Conservation (phyloP, 2,329 filamentous ascomycete species). For the Lasiodiplodia citricola region DNA sequence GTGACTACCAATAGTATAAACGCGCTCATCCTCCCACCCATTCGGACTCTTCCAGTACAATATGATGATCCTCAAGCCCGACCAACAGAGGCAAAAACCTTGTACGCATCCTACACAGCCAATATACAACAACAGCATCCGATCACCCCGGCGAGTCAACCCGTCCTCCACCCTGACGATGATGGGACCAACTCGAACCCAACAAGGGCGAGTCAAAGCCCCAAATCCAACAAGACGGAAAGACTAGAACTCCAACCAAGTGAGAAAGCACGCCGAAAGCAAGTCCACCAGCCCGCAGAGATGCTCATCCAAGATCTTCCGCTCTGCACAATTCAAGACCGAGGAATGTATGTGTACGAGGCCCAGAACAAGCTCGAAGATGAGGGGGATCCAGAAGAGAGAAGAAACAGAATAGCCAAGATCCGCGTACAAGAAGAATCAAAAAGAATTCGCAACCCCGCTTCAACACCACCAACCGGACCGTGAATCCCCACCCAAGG, state of each 20-base stretch:
- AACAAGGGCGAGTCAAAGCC: constrained; percentile 32
- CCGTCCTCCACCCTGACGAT: not conserved
- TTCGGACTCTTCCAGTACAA: not conserved
- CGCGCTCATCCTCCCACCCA: not conserved
- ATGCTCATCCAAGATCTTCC: not conserved
- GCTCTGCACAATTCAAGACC: not conserved
- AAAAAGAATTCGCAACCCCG: not conserved
- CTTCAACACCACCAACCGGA: not conserved
- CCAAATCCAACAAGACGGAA: constrained; percentile 12
- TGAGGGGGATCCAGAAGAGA: not conserved
- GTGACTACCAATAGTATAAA: not conserved
- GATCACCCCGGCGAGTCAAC: not conserved
- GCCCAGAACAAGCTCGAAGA: not conserved
- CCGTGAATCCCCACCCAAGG: not conserved
- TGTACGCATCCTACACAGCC: not conserved
- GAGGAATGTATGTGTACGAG: not conserved
- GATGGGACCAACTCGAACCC: constrained; percentile 26
- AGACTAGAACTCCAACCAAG: constrained; percentile 5
- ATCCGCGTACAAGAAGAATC: not conserved
- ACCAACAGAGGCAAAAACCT: not conserved
- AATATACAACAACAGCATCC: not conserved
- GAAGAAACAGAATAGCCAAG: not conserved
- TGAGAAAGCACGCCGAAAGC: not conserved
- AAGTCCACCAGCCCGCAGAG: not conserved
- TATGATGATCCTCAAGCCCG: not conserved